A percentile compares a stretch with the other conserved stretches of the same genome.
phyloP scores from a whole-genome alignment of 768 basidiomycete genomes.

The Lanmaoa pseudosensibilis region DNA sequence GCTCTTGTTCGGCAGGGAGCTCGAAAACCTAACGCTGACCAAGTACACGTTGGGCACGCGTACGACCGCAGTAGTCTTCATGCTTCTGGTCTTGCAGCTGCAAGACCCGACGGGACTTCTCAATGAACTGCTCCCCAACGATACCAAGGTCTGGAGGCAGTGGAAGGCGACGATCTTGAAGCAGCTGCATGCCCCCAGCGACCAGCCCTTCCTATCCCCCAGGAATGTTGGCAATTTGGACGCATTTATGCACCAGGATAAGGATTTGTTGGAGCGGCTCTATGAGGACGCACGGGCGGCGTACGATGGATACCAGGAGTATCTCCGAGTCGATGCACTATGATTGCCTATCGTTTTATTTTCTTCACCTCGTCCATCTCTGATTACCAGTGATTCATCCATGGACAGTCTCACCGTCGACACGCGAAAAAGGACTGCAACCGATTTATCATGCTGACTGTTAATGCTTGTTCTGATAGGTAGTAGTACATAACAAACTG shows the following conservation, averaged over 20 bases:
- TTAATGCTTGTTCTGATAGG: too few species aligned
- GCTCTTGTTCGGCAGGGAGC: slow-evolving; percentile 8
- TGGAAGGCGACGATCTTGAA: too few species aligned
- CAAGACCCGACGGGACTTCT: slow-evolving; percentile 8
- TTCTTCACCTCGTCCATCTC: not conserved
- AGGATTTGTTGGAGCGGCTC: slow-evolving; percentile 7
- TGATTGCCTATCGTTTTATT: not conserved
- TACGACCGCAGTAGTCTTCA: slow-evolving; percentile 20
- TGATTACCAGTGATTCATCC: too few species aligned
- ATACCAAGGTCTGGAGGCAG: too few species aligned
- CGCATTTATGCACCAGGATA: slow-evolving; percentile 9
- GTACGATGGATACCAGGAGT: slow-evolving; percentile 12
- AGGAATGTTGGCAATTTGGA: not conserved
- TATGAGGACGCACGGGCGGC: slow-evolving; percentile 13
- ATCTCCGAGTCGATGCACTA: not conserved
- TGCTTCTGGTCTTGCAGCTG: slow-evolving; percentile 10
- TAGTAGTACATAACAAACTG: too few species aligned
- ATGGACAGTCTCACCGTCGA: too few species aligned
- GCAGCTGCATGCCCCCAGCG: not conserved
- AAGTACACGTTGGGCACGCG: slow-evolving; percentile 18
- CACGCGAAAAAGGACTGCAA: too few species aligned
- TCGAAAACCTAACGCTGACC: slow-evolving; percentile 13
- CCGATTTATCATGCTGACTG: too few species aligned
- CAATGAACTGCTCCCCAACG: too few species aligned
- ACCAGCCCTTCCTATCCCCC: not conserved